Evolutionary conservation across 2,329 filamentous ascomycete species (phyloP).

Genomic region (Colletotrichum phormii): DNA sequence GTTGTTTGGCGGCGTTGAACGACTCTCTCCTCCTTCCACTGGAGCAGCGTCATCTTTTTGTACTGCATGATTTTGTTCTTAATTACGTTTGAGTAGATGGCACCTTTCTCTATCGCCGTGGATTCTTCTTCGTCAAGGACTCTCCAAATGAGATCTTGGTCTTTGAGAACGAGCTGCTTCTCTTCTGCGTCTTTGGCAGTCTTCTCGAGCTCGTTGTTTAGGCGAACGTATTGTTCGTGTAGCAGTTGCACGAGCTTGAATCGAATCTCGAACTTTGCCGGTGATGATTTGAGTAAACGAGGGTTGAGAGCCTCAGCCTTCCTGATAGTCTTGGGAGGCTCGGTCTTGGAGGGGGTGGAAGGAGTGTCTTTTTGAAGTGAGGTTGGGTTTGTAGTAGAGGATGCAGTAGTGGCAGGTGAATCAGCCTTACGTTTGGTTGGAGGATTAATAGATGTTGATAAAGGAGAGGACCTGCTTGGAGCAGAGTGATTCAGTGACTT

Average conservation of each 20-base stretch:
- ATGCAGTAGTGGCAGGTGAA: slow-evolving; percentile 23
- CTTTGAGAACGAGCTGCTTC: slow-evolving; percentile 66
- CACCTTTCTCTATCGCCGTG: slow-evolving; percentile 72
- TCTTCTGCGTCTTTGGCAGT: slow-evolving; percentile 61
- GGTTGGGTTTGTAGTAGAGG: slow-evolving; percentile 6
- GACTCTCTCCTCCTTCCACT: slow-evolving; percentile 76
- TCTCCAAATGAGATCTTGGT: slow-evolving; percentile 75
- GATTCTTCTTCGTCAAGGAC: slow-evolving; percentile 84
- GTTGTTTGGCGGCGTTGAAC: slow-evolving; percentile 43
- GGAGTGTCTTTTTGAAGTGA: slow-evolving; percentile 9
- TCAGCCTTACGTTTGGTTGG: slow-evolving; percentile 16
- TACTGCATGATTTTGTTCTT: slow-evolving; percentile 83
- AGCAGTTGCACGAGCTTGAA: slow-evolving; percentile 71
- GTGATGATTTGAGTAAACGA: slow-evolving; percentile 69
- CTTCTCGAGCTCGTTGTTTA: slow-evolving; percentile 73
- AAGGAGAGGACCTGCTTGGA: slow-evolving; percentile 25
- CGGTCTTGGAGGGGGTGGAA: slow-evolving; percentile 28
- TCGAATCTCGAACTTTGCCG: slow-evolving; percentile 68
- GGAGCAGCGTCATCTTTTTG: slow-evolving; percentile 77
- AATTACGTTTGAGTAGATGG: slow-evolving; percentile 85
- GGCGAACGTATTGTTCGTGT: slow-evolving; percentile 72
- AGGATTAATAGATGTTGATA: slow-evolving; percentile 16
- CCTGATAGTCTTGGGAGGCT: slow-evolving; percentile 37
- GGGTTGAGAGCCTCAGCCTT: slow-evolving; percentile 73
- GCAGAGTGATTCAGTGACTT: slow-evolving; percentile 25